phyloP scores from a whole-genome alignment of 2,329 filamentous ascomycete species.

The Penicillium sp. region DNA sequence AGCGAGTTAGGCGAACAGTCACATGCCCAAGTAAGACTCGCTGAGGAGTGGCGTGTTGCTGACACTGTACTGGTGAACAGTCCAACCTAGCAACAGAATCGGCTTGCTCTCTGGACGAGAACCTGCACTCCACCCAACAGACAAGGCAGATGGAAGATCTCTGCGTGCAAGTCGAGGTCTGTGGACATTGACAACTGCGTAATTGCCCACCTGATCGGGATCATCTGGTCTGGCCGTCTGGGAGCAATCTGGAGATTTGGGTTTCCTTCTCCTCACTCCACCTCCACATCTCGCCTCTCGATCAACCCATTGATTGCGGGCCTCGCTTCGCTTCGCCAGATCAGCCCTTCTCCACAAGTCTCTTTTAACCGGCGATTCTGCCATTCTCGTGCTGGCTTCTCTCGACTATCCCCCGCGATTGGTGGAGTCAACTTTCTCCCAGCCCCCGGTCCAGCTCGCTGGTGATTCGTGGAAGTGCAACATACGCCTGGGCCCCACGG shows the following conservation, averaged over 20 bases:
- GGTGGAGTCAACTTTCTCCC: slow-evolving; percentile 32
- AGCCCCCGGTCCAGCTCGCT: neutral
- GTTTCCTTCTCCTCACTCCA: neutral
- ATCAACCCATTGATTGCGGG: neutral
- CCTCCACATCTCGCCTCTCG: neutral
- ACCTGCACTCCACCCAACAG: too few species aligned
- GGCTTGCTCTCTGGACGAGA: too few species aligned
- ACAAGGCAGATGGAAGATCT: too few species aligned
- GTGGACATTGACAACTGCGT: too few species aligned
- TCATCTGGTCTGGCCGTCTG: neutral
- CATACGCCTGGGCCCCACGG: slow-evolving; percentile 12
- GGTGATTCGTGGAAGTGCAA: slow-evolving; percentile 36
- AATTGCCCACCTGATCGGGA: too few species aligned
- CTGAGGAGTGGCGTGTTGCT: too few species aligned
- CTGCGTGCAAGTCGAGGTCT: too few species aligned
- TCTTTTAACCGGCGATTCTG: neutral
- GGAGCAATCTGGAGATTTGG: neutral
- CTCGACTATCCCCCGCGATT: slow-evolving; percentile 23
- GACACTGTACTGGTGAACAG: too few species aligned
- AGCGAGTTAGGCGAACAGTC: too few species aligned
- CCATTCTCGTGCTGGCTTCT: neutral
- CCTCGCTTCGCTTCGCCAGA: slow-evolving; percentile 10
- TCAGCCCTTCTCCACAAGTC: neutral
- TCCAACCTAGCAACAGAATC: too few species aligned
- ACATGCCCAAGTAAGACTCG: too few species aligned